phyloP scores from a whole-genome alignment of 345 rosid genomes.

The Psidium guajava region DNA sequence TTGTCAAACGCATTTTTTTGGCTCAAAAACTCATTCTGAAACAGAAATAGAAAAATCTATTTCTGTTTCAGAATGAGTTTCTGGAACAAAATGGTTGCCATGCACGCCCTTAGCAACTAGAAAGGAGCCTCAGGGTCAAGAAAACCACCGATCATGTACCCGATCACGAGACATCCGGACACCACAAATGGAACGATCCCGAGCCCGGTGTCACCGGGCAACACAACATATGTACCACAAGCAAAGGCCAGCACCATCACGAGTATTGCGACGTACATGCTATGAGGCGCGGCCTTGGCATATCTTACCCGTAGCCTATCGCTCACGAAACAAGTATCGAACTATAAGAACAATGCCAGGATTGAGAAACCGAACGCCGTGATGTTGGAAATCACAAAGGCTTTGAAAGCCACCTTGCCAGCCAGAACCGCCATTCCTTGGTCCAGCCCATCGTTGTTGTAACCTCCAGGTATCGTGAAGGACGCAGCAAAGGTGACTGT shows the following conservation, averaged over 20 bases:
- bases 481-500: not conserved
- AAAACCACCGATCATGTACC: not conserved
- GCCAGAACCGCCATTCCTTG: not conserved
- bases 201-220: not conserved
- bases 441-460: not conserved
- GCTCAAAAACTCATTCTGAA: too few relatives aligned
- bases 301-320: not conserved
- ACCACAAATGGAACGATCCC: not conserved
- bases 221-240: not conserved
- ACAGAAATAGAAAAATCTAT: too few relatives aligned
- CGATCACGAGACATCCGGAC: not conserved
- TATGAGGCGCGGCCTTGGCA: not conserved
- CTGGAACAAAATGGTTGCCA: too few relatives aligned
- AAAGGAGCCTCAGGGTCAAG: not conserved
- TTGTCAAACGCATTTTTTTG: too few relatives aligned
- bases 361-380: not conserved
- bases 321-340: not conserved
- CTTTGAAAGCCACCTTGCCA: not conserved
- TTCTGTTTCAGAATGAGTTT: too few relatives aligned
- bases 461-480: not conserved
- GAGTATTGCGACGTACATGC: not conserved
- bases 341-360: not conserved
- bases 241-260: not conserved
- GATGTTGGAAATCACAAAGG: not conserved
- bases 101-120: not conserved